Conservation (phyloP, 2,329 filamentous ascomycete species). For the Fusarium irregulare region DNA sequence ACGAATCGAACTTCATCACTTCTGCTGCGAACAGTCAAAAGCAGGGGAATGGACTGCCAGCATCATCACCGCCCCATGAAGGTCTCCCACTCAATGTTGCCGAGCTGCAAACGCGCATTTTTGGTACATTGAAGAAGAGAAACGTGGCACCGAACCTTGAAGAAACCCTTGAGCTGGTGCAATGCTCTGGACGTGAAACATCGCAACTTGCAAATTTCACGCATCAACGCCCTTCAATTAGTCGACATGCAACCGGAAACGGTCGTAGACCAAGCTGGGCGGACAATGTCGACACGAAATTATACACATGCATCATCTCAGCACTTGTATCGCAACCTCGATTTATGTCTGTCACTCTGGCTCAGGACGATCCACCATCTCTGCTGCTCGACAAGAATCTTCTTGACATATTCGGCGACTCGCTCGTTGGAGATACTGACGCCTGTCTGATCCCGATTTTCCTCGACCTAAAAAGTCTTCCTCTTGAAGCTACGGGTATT, state of each 20-base stretch:
- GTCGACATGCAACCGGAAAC: constrained; percentile 53
- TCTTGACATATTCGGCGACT: constrained; percentile 73
- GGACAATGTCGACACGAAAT: constrained; percentile 69
- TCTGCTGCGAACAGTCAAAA: constrained; percentile 53
- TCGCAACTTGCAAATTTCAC: constrained; percentile 54
- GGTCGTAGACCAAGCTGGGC: constrained; percentile 61
- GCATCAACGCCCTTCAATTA: constrained; percentile 52
- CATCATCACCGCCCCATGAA: constrained; percentile 68
- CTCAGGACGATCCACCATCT: constrained; percentile 78
- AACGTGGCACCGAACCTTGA: constrained; percentile 80
- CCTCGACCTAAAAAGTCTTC: constrained; percentile 82
- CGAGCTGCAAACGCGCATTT: constrained; percentile 86
- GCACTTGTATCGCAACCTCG: constrained; percentile 70
- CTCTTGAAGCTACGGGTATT: constrained; percentile 91
- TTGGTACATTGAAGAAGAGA: constrained; percentile 81
- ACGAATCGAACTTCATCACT: constrained; percentile 74
- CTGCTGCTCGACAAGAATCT: constrained; percentile 77
- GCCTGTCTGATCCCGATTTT: constrained; percentile 86
- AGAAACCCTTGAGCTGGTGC: constrained; percentile 75
- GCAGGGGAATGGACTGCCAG: constrained; percentile 49
- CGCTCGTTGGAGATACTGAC: constrained; percentile 79
- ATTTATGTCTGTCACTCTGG: constrained; percentile 80
- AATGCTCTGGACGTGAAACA: constrained; percentile 77
- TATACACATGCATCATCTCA: constrained; percentile 72
- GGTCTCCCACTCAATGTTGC: constrained; percentile 81